Conservation (phyloP, 768 basidiomycete species). For the Suillus lakei region DNA sequence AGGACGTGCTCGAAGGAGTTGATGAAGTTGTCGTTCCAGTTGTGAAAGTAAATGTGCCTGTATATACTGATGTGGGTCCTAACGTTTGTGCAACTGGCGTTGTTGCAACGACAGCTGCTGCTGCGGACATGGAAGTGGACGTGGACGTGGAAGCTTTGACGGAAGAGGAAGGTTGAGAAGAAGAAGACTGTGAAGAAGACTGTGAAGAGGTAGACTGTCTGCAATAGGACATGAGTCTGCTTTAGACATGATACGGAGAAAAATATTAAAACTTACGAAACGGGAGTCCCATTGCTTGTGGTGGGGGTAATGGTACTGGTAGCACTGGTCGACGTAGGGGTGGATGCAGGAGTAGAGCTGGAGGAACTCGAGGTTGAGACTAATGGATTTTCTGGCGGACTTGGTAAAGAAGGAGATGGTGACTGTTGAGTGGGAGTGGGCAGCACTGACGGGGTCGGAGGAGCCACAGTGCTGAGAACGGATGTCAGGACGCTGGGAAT, state of each 20-base stretch:
- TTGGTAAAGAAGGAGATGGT: not conserved
- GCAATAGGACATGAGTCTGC: conserved; percentile 4
- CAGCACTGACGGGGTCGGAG: not conserved
- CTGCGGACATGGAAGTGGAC: conserved; percentile 11
- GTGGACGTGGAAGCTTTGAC: conserved; percentile 10
- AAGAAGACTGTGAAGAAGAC: not conserved
- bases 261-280: conserved; percentile 14
- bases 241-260: not conserved
- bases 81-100: conserved; percentile 9
- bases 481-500: not conserved
- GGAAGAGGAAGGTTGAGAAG: conserved; percentile 1
- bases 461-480: not conserved
- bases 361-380: not conserved
- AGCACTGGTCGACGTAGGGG: not conserved
- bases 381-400: not conserved
- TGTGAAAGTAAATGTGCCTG: not conserved
- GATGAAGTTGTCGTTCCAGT: conserved; percentile 17
- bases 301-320: not conserved
- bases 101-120: not conserved
- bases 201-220: conserved; percentile 11
- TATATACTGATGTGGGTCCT: not conserved
- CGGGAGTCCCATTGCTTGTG: not conserved
- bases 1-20: conserved; percentile 15
- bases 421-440: not conserved
- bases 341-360: not conserved